Conservation (phyloP, 805 yeast species). For the Metschnikowia proteae region DNA sequence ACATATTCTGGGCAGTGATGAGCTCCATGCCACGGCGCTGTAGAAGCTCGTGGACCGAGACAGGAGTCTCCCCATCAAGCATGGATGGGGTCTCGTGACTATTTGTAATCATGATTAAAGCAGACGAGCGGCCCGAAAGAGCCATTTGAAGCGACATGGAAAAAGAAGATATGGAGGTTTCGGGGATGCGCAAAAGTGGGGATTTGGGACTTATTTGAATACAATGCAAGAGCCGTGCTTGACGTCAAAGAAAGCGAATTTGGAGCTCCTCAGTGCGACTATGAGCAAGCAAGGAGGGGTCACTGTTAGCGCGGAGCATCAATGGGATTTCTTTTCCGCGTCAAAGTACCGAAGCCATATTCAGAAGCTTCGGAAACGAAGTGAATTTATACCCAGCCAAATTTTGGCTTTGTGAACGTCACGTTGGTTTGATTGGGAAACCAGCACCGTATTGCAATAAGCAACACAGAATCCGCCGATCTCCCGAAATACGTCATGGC, state of each 20-base stretch:
- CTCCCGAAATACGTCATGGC: background rate
- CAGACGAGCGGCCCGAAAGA: background rate
- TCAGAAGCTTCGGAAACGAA: too few species aligned
- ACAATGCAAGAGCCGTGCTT: constrained; percentile 2
- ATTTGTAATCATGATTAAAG: background rate
- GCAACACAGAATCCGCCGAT: too few species aligned
- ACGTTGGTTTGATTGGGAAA: too few species aligned
- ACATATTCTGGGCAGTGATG: background rate
- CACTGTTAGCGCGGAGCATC: constrained; percentile 1
- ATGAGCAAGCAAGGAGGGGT: constrained; percentile 4
- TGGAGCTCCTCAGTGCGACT: background rate
- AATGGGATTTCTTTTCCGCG: background rate
- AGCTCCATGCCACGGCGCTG: background rate
- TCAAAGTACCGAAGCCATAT: background rate
- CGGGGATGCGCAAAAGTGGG: background rate
- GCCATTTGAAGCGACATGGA: background rate
- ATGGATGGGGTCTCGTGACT: background rate
- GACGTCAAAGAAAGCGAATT: background rate
- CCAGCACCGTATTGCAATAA: too few species aligned
- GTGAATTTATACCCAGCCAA: too few species aligned
- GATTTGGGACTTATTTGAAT: background rate
- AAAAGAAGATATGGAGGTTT: background rate
- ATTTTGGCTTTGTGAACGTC: too few species aligned
- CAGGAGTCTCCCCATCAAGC: background rate
- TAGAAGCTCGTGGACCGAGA: background rate